Conservation (phyloP, 352 stramenopile genomes). For the Pythium volutum region DNA sequence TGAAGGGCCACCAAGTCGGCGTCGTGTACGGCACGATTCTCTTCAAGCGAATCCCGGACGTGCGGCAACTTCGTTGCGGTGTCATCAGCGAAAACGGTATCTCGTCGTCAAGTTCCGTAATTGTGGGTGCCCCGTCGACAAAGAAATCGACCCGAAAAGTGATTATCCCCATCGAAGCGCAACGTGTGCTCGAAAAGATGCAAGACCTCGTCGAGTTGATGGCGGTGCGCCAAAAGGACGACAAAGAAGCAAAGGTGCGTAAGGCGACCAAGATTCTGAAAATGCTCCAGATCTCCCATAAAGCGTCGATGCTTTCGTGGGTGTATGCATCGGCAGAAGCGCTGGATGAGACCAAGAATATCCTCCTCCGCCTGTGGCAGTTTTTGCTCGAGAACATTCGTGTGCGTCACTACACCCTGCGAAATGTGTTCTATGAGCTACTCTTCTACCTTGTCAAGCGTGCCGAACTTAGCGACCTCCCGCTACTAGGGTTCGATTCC, state of each 20-base stretch:
- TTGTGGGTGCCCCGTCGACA: conserved; percentile 56
- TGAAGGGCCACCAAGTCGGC: conserved; percentile 85
- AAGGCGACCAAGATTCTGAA: conserved; percentile 89
- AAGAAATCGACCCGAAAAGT: conserved; percentile 75
- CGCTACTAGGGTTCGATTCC: conserved; percentile 80
- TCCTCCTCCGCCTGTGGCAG: conserved; percentile 82
- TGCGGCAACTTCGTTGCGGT: conserved; percentile 79
- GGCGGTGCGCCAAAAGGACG: conserved; percentile 84
- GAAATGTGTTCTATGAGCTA: conserved; percentile 88
- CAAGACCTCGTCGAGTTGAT: conserved; percentile 87
- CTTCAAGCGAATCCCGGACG: conserved; percentile 88
- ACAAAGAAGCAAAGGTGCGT: conserved; percentile 88
- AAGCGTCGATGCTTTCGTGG: conserved; percentile 88
- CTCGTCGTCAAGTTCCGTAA: conserved; percentile 85
- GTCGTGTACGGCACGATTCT: conserved; percentile 87
- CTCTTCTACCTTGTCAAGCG: conserved; percentile 89
- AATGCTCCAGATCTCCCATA: conserved; percentile 88
- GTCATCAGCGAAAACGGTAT: conserved; percentile 89
- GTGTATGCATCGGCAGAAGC: conserved; percentile 81
- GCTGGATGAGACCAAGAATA: conserved; percentile 85
- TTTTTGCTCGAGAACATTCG: conserved; percentile 89
- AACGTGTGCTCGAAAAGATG: conserved; percentile 88
- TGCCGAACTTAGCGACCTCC: conserved; percentile 80
- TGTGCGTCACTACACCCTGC: conserved; percentile 86
- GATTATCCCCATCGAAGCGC: conserved; percentile 80